Conservation (phyloP, 352 stramenopile species). For the Discostella stelligera region DNA sequence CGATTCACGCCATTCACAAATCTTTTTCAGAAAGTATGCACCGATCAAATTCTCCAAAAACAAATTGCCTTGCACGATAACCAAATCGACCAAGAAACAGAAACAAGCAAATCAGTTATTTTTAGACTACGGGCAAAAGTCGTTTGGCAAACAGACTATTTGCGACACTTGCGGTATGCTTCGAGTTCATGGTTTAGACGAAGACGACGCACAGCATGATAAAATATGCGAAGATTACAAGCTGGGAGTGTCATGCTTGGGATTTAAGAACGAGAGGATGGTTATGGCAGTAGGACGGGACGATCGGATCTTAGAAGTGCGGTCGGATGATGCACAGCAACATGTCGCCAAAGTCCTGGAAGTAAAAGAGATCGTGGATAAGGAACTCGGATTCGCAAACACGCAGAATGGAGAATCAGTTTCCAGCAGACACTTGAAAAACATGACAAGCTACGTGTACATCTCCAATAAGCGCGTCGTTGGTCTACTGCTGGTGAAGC, state of each 20-base stretch:
- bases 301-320: constrained; percentile 42
- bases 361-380: constrained; percentile 53
- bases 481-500: constrained; percentile 49
- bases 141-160: constrained; percentile 61
- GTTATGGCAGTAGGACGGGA: constrained; percentile 10
- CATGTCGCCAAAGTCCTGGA: constrained; percentile 45
- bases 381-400: constrained; percentile 56
- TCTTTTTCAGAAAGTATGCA: constrained; percentile 24
- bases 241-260: constrained; percentile 51
- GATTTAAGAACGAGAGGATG: constrained; percentile 35
- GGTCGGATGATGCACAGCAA: constrained; percentile 36
- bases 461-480: constrained; percentile 57
- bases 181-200: constrained; percentile 57
- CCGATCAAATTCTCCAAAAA: constrained; percentile 7
- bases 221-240: constrained; percentile 55
- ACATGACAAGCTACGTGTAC: constrained; percentile 50
- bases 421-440: constrained; percentile 4
- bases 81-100: constrained; percentile 11
- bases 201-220: constrained; percentile 57
- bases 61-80: not conserved
- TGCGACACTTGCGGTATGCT: constrained; percentile 70
- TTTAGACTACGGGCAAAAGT: constrained; percentile 68
- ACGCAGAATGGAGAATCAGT: not conserved
- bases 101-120: constrained; percentile 61
- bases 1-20: constrained; percentile 4